These are phyloP conservation scores for Solanum chacoense DNA, from an alignment of 305 asterid genomes.

Conservation along the genomic window DNA sequence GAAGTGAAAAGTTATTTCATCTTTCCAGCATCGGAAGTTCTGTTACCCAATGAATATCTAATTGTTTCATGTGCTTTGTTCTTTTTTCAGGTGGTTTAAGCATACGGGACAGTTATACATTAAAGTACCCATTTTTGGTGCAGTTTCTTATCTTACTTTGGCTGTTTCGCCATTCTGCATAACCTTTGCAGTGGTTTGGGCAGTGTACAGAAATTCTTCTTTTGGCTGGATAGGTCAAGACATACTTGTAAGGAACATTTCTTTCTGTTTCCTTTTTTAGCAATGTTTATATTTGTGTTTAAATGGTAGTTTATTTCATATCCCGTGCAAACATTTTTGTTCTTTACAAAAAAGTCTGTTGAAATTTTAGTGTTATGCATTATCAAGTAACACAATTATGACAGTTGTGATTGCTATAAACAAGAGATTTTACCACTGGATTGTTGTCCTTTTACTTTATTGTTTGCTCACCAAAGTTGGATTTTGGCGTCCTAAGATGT, in stretches of 20 bases:
- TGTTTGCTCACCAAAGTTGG: background rate
- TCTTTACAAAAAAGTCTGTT: background rate
- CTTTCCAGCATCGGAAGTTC: background rate
- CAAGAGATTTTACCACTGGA: background rate
- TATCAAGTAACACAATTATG: background rate
- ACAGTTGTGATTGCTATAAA: background rate
- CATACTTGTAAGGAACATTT: constrained; percentile 37
- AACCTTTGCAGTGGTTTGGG: constrained; percentile 67
- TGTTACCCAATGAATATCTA: background rate
- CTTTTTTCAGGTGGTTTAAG: constrained; percentile 59
- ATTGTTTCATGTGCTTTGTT: background rate
- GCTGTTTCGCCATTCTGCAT: constrained; percentile 73
- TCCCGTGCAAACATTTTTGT: background rate
- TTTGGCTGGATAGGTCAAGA: constrained; percentile 90
- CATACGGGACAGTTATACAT: constrained; percentile 41
- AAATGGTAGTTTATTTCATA: background rate
- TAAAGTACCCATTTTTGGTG: constrained; percentile 60
- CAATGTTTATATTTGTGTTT: background rate
- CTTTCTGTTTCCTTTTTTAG: background rate
- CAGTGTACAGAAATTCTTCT: constrained; percentile 38
- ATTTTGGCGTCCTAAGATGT: background rate
- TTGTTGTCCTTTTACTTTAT: background rate
- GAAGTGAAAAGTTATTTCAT: background rate
- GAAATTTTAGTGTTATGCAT: background rate
- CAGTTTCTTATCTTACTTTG: constrained; percentile 54